Conservation (phyloP, 371 early-diverging fungal genomes). For the Synchytrium microbalum region DNA sequence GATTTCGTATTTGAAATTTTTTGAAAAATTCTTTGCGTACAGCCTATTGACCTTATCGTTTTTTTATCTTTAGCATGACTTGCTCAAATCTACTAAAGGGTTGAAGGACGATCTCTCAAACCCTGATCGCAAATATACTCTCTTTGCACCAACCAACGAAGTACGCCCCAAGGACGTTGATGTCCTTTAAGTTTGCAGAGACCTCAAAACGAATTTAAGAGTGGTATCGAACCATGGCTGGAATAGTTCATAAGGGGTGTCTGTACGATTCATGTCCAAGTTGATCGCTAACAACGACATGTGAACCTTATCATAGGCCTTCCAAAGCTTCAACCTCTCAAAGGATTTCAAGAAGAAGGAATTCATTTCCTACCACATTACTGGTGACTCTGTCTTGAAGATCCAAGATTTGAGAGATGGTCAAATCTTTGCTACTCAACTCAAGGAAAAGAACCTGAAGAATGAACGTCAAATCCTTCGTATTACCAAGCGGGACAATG, state of each 20-base stretch:
- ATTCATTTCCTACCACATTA: conserved; percentile 20
- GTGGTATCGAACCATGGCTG: neutral
- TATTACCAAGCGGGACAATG: conserved; percentile 14
- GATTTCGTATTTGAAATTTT: neutral
- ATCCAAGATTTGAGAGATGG: conserved; percentile 16
- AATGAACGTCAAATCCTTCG: conserved; percentile 22
- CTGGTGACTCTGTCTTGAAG: conserved; percentile 12
- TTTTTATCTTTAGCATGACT: too few species aligned
- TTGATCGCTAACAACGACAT: neutral
- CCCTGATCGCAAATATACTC: neutral
- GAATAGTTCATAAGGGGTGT: too few species aligned
- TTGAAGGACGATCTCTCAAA: neutral
- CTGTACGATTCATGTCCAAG: too few species aligned
- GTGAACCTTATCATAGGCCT: neutral
- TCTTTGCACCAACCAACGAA: neutral
- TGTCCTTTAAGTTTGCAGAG: too few species aligned
- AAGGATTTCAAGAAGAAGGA: conserved; percentile 10
- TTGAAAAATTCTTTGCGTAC: neutral
- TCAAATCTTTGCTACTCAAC: conserved; percentile 15
- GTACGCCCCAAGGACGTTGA: too few species aligned
- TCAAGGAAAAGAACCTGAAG: conserved; percentile 13
- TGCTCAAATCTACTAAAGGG: too few species aligned
- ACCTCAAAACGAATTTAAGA: too few species aligned
- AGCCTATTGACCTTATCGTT: too few species aligned
- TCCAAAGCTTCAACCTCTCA: neutral